phyloP scores from a whole-genome alignment of 2,329 filamentous ascomycete genomes.

The Didymella glomerata region DNA sequence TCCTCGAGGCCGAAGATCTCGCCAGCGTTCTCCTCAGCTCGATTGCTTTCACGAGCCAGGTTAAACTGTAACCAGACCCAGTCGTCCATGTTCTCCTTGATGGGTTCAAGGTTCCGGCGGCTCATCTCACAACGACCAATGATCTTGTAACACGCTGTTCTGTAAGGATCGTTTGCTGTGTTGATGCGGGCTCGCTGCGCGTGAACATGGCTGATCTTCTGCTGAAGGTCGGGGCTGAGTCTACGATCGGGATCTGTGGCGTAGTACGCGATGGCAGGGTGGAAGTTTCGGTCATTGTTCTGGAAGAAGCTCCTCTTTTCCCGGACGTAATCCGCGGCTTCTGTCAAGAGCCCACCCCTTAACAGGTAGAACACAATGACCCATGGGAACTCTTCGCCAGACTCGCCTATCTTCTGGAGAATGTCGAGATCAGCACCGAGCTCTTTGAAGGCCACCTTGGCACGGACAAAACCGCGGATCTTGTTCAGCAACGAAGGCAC shows the following conservation, averaged over 20 bases:
- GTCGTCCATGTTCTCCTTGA: slow-evolving; percentile 69
- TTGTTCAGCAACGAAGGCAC: slow-evolving; percentile 88
- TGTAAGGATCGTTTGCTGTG: slow-evolving; percentile 89
- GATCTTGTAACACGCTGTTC: slow-evolving; percentile 97
- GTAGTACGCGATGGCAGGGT: slow-evolving; percentile 86
- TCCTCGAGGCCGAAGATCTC: slow-evolving; percentile 70
- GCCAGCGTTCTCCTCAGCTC: slow-evolving; percentile 68
- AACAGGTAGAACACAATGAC: slow-evolving; percentile 92
- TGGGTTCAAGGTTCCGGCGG: slow-evolving; percentile 64
- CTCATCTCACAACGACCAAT: slow-evolving; percentile 78
- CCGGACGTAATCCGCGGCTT: slow-evolving; percentile 87
- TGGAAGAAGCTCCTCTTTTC: slow-evolving; percentile 84
- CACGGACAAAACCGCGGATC: slow-evolving; percentile 88
- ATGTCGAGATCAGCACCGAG: slow-evolving; percentile 82
- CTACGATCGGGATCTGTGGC: slow-evolving; percentile 78
- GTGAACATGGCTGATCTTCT: slow-evolving; percentile 89
- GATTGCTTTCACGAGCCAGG: slow-evolving; percentile 68
- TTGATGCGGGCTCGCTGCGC: slow-evolving; percentile 84
- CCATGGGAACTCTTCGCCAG: slow-evolving; percentile 84
- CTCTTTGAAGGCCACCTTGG: slow-evolving; percentile 81
- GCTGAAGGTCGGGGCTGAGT: slow-evolving; percentile 79
- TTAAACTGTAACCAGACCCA: slow-evolving; percentile 74
- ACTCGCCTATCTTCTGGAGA: slow-evolving; percentile 72
- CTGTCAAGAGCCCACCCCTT: slow-evolving; percentile 81
- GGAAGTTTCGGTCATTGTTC: slow-evolving; percentile 89